Evolutionary conservation across 192 early-diverging fungal genomes (phyloP).

Genomic region (Entomortierella beljakovae): DNA sequence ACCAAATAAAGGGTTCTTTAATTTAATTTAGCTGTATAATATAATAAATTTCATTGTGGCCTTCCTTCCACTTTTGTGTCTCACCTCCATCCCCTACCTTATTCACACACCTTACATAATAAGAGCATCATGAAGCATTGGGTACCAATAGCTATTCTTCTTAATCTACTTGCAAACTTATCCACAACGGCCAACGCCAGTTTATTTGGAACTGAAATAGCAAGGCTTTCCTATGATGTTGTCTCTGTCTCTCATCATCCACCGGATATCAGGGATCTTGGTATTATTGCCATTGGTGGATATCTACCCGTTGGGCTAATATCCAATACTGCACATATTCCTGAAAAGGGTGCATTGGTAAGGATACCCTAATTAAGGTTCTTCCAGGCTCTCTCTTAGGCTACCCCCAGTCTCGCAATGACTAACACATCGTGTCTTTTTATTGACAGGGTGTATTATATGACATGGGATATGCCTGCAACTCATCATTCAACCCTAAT

Average conservation of each 20-base stretch:
- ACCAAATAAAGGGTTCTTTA: too few species aligned
- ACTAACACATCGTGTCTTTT: too few species aligned
- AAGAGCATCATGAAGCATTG: not conserved
- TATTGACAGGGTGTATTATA: slow-evolving; percentile 44
- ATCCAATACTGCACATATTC: slow-evolving; percentile 15
- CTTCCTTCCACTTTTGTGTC: too few species aligned
- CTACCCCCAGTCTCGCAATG: not conserved
- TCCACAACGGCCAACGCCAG: not conserved
- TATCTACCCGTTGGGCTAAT: slow-evolving; percentile 25
- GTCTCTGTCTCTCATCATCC: slow-evolving; percentile 14
- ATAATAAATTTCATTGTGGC: too few species aligned
- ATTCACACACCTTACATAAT: too few species aligned
- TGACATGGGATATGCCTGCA: slow-evolving; percentile 44
- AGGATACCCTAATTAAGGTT: not conserved
- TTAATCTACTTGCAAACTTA: not conserved
- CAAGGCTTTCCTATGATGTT: slow-evolving; percentile 30
- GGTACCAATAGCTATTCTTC: not conserved
- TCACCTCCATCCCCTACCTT: too few species aligned
- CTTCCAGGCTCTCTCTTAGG: not conserved
- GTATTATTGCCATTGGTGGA: slow-evolving; percentile 12
- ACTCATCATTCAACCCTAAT: slow-evolving; percentile 19
- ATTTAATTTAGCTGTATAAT: too few species aligned
- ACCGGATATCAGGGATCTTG: not conserved
- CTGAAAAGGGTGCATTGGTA: slow-evolving; percentile 31
- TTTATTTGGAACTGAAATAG: slow-evolving; percentile 20